Evolutionary conservation across 768 basidiomycete genomes (phyloP).

Genomic region (Mycena olivaceomarginata): DNA sequence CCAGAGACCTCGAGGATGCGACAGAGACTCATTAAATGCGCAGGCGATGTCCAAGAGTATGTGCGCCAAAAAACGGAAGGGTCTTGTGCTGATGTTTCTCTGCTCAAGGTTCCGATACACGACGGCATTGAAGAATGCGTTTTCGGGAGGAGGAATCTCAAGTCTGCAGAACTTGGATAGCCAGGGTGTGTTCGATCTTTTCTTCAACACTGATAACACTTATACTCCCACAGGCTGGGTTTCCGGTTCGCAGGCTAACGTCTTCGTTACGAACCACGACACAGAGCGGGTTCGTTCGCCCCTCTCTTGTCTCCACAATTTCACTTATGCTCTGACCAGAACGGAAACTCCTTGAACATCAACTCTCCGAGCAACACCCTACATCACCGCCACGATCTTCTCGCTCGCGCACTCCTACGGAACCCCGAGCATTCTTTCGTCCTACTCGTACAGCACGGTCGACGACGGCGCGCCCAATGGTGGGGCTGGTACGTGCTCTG

Average conservation of each 20-base stretch:
- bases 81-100: not conserved
- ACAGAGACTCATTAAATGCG: not conserved
- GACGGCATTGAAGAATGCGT: slow-evolving; percentile 68
- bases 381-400: slow-evolving; percentile 76
- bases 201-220: not conserved
- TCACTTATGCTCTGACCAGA: slow-evolving; percentile 52
- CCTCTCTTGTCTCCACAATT: not conserved
- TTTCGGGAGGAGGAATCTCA: slow-evolving; percentile 70
- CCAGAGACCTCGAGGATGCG: not conserved
- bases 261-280: slow-evolving; percentile 83
- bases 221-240: slow-evolving; percentile 70
- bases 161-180: slow-evolving; percentile 71
- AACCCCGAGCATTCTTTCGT: slow-evolving; percentile 77
- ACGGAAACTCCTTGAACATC: slow-evolving; percentile 71
- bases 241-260: slow-evolving; percentile 70
- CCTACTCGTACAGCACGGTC: slow-evolving; percentile 69
- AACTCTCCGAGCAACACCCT: slow-evolving; percentile 82
- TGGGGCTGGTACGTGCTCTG: slow-evolving; percentile 68
- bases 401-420: slow-evolving; percentile 83
- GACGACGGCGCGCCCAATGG: slow-evolving; percentile 79
- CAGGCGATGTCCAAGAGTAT: slow-evolving; percentile 79
- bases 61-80: slow-evolving; percentile 29
- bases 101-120: slow-evolving; percentile 75
- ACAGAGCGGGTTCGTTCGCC: slow-evolving; percentile 71
- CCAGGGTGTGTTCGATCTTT: slow-evolving; percentile 57